Conservation (phyloP, 352 stramenopile genomes). For the Pythium monospermum region DNA sequence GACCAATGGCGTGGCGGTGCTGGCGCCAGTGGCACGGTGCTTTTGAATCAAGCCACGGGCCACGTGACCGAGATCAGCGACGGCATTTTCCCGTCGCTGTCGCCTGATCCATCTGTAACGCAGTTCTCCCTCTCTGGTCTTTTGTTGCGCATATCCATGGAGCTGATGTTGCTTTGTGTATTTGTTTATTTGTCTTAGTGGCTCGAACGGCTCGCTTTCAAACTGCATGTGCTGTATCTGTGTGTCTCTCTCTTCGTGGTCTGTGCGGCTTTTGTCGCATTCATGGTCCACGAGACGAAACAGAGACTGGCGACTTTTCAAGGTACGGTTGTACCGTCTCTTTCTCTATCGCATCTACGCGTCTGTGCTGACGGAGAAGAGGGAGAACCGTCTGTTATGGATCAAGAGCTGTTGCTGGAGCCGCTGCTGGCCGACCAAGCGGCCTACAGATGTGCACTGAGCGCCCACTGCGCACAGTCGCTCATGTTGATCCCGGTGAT, state of each 20-base stretch:
- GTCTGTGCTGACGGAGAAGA: too few species aligned
- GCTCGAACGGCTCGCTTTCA: slow-evolving; percentile 53
- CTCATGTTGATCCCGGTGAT: slow-evolving; percentile 93
- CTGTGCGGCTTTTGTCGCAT: slow-evolving; percentile 89
- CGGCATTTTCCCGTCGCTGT: slow-evolving; percentile 42
- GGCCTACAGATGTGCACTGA: slow-evolving; percentile 24
- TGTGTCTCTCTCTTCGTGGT: slow-evolving; percentile 94
- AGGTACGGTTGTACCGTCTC: slow-evolving; percentile 17
- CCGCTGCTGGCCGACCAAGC: slow-evolving; percentile 57
- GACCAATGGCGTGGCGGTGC: slow-evolving; percentile 43
- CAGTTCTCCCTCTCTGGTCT: too few species aligned
- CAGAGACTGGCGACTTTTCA: slow-evolving; percentile 91
- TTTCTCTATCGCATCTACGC: not conserved
- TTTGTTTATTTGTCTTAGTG: slow-evolving; percentile 24
- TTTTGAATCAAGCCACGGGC: slow-evolving; percentile 60
- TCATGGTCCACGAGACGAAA: slow-evolving; percentile 92
- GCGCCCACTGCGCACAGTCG: slow-evolving; percentile 87
- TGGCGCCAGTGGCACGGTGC: too few species aligned
- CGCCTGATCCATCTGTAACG: slow-evolving; percentile 25
- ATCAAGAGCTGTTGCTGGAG: slow-evolving; percentile 17
- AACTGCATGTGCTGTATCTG: slow-evolving; percentile 87
- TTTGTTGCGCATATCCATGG: too few species aligned
- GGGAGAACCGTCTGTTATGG: too few species aligned
- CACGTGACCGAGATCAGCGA: slow-evolving; percentile 69
- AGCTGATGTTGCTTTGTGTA: too few species aligned